These are phyloP conservation scores for Suillus spraguei DNA, from an alignment of 768 basidiomycete genomes.

Conservation along the genomic window DNA sequence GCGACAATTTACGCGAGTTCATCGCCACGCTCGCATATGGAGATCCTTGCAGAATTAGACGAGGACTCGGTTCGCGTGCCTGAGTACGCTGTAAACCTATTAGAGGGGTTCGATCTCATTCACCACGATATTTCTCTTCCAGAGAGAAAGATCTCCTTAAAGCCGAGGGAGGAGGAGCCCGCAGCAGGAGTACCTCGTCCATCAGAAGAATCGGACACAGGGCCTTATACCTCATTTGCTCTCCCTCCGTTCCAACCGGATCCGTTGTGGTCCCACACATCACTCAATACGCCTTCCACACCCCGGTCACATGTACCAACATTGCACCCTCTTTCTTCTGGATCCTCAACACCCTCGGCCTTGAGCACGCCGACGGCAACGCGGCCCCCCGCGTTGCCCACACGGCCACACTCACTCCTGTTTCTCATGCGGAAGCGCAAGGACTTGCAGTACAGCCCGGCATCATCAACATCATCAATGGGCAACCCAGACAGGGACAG, in stretches of 20 bases:
- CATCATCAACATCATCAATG: conserved; percentile 30
- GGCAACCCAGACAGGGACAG: conserved; percentile 21
- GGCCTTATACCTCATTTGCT: conserved; percentile 35
- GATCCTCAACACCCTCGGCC: conserved; percentile 33
- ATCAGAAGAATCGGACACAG: conserved; percentile 37
- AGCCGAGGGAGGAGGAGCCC: conserved; percentile 31
- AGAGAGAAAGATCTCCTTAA: conserved; percentile 32
- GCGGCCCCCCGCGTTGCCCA: conserved; percentile 22
- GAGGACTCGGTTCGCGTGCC: conserved; percentile 41
- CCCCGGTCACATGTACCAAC: conserved; percentile 25
- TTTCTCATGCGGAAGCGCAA: conserved; percentile 35
- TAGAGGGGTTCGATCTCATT: conserved; percentile 44
- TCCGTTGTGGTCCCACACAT: conserved; percentile 23
- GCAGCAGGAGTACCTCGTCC: conserved; percentile 29
- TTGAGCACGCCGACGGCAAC: conserved; percentile 33
- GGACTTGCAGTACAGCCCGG: conserved; percentile 25
- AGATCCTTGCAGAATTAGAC: conserved; percentile 38
- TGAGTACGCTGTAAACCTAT: conserved; percentile 46
- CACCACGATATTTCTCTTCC: conserved; percentile 36
- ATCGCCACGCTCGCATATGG: conserved; percentile 36
- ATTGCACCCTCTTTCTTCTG: conserved; percentile 32
- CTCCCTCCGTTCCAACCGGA: conserved; percentile 29
- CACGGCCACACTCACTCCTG: conserved; percentile 31
- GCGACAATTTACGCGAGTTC: conserved; percentile 41
- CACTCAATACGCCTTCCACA: conserved; percentile 25